Evolutionary conservation across 768 basidiomycete genomes (phyloP).

Genomic region (Lactarius sp.): DNA sequence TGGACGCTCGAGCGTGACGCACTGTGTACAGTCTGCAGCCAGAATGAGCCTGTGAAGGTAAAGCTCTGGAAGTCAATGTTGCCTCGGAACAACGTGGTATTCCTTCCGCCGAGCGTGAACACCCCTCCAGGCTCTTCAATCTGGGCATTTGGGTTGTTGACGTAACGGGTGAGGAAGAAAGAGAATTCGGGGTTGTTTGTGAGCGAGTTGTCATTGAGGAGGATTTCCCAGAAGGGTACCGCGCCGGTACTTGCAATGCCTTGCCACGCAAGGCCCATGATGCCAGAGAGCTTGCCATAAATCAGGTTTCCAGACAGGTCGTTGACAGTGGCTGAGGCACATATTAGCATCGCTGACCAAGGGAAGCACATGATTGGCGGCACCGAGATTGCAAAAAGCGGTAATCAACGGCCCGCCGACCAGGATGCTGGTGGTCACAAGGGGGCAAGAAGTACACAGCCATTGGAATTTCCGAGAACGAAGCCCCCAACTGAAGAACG

Average conservation of each 20-base stretch:
- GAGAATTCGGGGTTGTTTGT: conserved; percentile 47
- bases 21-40: conserved; percentile 36
- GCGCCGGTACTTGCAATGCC: conserved; percentile 51
- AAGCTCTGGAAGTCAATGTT: conserved; percentile 33
- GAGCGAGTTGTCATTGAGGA: conserved; percentile 41
- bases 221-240: conserved; percentile 62
- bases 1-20: conserved; percentile 23
- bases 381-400: background rate
- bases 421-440: background rate
- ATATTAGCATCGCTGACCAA: conserved; percentile 1
- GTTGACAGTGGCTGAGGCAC: conserved; percentile 44
- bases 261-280: conserved; percentile 74
- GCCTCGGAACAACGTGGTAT: conserved; percentile 57
- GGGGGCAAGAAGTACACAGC: background rate
- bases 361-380: no score
- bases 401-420: background rate
- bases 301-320: conserved; percentile 45
- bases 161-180: conserved; percentile 58
- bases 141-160: conserved; percentile 44
- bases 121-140: no score
- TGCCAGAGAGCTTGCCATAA: conserved; percentile 51
- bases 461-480: background rate
- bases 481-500: background rate
- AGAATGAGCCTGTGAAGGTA: conserved; percentile 43
- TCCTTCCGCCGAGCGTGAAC: conserved; percentile 45